phyloP scores from a whole-genome alignment of 208 protist species.

The Crithidia expoeki region DNA sequence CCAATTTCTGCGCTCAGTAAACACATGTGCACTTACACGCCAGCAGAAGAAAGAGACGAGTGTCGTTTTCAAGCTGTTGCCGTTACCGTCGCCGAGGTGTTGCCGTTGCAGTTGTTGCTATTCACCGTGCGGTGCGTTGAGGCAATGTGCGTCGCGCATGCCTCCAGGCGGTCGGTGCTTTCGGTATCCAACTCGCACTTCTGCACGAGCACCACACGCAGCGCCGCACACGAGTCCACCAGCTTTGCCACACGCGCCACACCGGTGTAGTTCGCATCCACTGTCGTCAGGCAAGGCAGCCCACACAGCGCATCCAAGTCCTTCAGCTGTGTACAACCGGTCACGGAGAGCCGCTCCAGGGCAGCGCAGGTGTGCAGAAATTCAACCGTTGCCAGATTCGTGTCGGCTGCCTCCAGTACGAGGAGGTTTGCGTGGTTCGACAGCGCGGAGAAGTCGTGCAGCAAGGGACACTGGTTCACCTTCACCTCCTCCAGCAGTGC shows the following conservation, averaged over 20 bases:
- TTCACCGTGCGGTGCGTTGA: slow-evolving; percentile 15
- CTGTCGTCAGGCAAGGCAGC: neutral
- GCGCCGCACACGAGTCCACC: slow-evolving; percentile 10
- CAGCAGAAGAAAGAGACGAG: no score
- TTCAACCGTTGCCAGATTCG: neutral
- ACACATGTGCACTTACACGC: no score
- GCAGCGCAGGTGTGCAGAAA: slow-evolving; percentile 8
- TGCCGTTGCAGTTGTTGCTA: neutral
- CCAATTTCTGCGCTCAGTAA: neutral
- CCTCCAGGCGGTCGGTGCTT: slow-evolving; percentile 15
- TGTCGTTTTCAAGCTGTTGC: neutral
- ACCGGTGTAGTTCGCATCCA: slow-evolving; percentile 18
- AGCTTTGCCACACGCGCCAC: slow-evolving; percentile 17
- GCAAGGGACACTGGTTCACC: slow-evolving; percentile 6
- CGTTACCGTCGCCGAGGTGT: neutral
- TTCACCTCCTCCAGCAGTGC: slow-evolving; percentile 17
- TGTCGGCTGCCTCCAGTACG: slow-evolving; percentile 19
- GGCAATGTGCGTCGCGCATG: slow-evolving; percentile 13
- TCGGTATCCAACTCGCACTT: slow-evolving; percentile 18
- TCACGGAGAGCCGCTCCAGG: slow-evolving; percentile 25
- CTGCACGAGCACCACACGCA: slow-evolving; percentile 17
- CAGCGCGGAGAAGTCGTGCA: slow-evolving; percentile 13
- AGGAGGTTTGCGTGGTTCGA: slow-evolving; percentile 8
- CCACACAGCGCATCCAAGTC: slow-evolving; percentile 6
- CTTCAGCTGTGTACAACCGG: slow-evolving; percentile 11